Conservation (phyloP, 164 flowering plant species). For the Vitis vinifera region ASM3070453v1 NC_081817.1:27505001-27505500, state of each 20-base stretch:
- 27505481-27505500: too few species aligned
- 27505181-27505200: too few species aligned
- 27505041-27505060: neutral
- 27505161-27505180: neutral
- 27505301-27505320: too few species aligned
- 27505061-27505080: too few species aligned
- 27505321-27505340: too few species aligned
- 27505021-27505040: neutral
- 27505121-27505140: neutral
- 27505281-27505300: too few species aligned
- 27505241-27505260: too few species aligned
- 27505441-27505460: neutral
- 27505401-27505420: neutral
- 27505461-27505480: too few species aligned
- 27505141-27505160: neutral
- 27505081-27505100: neutral
- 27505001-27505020: conserved; percentile 90
- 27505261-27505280: too few species aligned
- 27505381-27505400: neutral
- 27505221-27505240: too few species aligned
- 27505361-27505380: neutral
- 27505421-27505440: neutral
- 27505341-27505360: neutral
- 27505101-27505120: neutral
- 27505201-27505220: too few species aligned